Conservation (phyloP, 2,329 filamentous ascomycete species). For the Ilyonectria sp. region DNA sequence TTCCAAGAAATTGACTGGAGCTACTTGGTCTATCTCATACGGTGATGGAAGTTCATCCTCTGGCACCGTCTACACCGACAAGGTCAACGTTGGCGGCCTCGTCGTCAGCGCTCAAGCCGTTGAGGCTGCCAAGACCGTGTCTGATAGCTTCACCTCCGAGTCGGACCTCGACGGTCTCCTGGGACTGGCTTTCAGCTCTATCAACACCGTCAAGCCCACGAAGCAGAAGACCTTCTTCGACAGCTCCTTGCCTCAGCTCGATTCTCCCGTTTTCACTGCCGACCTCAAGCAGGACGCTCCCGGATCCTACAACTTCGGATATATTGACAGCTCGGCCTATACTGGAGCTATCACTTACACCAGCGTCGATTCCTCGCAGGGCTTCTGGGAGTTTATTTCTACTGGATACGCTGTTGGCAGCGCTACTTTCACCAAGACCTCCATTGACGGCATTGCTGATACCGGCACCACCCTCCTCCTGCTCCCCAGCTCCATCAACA, state of each 20-base stretch:
- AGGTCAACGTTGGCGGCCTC: conserved; percentile 60
- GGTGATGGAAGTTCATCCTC: conserved; percentile 61
- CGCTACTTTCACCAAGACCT: conserved; percentile 43
- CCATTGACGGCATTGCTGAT: conserved; percentile 65
- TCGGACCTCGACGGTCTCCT: conserved; percentile 60
- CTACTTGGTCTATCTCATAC: conserved; percentile 60
- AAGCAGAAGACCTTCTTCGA: conserved; percentile 62
- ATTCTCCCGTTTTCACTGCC: conserved; percentile 73
- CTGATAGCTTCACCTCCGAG: conserved; percentile 57
- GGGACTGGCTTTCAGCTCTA: conserved; percentile 59
- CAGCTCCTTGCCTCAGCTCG: conserved; percentile 44
- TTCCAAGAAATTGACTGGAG: conserved; percentile 54
- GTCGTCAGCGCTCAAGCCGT: conserved; percentile 59
- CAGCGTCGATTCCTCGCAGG: conserved; percentile 71
- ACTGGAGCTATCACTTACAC: conserved; percentile 74
- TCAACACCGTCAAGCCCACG: conserved; percentile 60
- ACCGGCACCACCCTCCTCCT: conserved; percentile 77
- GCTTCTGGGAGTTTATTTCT: conserved; percentile 74
- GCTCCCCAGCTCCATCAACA: conserved; percentile 66
- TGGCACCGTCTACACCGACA: conserved; percentile 61
- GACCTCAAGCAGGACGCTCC: conserved; percentile 69
- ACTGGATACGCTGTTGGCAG: conserved; percentile 39
- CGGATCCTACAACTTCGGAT: conserved; percentile 82
- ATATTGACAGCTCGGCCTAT: conserved; percentile 76
- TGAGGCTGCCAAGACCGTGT: conserved; percentile 59